These are phyloP conservation scores for Lasiodiplodia citricola DNA, from an alignment of 2,329 filamentous ascomycete genomes.

Conservation along the genomic window DNA sequence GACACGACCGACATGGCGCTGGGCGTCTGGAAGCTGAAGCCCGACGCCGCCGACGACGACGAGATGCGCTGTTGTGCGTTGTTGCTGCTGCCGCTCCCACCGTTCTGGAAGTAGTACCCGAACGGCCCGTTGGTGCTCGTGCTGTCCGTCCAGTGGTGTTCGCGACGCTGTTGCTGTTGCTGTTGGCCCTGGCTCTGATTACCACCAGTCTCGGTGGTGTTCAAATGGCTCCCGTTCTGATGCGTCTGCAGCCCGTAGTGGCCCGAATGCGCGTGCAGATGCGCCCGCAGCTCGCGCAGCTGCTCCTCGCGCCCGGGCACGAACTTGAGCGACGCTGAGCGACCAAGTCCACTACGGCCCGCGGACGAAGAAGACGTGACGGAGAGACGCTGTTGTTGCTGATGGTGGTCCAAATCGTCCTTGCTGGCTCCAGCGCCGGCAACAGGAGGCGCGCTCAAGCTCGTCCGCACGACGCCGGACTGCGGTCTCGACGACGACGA, in stretches of 20 bases:
- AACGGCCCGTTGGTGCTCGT: neutral
- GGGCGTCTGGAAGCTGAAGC: constrained; percentile 16
- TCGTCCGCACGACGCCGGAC: constrained; percentile 17
- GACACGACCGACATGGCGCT: constrained; percentile 23
- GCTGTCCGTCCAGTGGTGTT: neutral
- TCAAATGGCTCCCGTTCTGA: constrained; percentile 5
- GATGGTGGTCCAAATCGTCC: neutral
- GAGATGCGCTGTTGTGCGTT: neutral
- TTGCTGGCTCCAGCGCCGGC: neutral
- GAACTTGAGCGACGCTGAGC: neutral
- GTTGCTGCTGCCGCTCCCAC: neutral
- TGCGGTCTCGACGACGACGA: neutral
- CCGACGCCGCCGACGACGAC: neutral
- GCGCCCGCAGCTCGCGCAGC: constrained; percentile 12
- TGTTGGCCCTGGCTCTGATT: neutral
- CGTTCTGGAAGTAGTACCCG: neutral
- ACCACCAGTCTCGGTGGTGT: neutral
- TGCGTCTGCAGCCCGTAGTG: neutral
- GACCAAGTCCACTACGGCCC: neutral
- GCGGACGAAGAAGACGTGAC: neutral
- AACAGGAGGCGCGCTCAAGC: neutral
- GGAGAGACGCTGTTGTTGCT: neutral
- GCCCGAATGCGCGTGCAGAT: constrained; percentile 4
- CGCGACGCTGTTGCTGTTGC: neutral
- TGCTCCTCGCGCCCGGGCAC: constrained; percentile 13